phyloP scores from a whole-genome alignment of 805 yeast genomes.

The Candida endomychidarum region DNA sequence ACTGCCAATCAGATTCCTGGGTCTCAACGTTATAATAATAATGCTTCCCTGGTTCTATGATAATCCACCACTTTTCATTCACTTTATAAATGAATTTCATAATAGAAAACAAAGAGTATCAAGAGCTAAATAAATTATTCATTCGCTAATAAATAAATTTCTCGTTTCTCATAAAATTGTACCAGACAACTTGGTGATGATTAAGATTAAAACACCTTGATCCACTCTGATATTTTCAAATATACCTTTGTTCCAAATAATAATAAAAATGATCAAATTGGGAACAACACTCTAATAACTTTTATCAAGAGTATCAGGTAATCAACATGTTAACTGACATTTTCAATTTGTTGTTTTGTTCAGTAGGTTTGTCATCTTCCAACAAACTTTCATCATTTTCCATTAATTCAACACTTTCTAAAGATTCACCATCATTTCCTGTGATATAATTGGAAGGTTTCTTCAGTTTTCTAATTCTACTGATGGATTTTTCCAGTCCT shows the following conservation, averaged over 20 bases:
- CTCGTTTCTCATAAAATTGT: slow-evolving; percentile 7
- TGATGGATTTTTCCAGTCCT: slow-evolving; percentile 44
- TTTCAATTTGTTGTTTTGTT: slow-evolving; percentile 22
- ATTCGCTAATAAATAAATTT: slow-evolving; percentile 5
- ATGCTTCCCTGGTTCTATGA: slow-evolving; percentile 12
- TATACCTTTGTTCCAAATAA: no score
- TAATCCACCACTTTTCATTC: slow-evolving; percentile 11
- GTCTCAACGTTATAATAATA: slow-evolving; percentile 13
- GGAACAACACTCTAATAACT: no score
- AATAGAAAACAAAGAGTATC: background rate
- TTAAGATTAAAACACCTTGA: no score
- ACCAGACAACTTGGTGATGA: slow-evolving; percentile 4
- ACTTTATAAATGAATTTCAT: slow-evolving; percentile 14
- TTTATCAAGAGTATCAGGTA: no score
- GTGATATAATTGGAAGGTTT: slow-evolving; percentile 11
- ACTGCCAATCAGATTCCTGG: slow-evolving; percentile 10
- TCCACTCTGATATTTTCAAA: no score
- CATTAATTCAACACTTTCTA: background rate
- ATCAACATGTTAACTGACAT: slow-evolving; percentile 45
- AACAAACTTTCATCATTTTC: background rate
- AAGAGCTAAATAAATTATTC: slow-evolving; percentile 4
- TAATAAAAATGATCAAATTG: no score
- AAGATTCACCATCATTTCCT: slow-evolving; percentile 2
- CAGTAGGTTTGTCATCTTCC: slow-evolving; percentile 5
- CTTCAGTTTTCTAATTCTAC: slow-evolving; percentile 41